Evolutionary conservation across 164 flowering plant species (phyloP).

Genomic region (Protea cynaroides): DNA sequence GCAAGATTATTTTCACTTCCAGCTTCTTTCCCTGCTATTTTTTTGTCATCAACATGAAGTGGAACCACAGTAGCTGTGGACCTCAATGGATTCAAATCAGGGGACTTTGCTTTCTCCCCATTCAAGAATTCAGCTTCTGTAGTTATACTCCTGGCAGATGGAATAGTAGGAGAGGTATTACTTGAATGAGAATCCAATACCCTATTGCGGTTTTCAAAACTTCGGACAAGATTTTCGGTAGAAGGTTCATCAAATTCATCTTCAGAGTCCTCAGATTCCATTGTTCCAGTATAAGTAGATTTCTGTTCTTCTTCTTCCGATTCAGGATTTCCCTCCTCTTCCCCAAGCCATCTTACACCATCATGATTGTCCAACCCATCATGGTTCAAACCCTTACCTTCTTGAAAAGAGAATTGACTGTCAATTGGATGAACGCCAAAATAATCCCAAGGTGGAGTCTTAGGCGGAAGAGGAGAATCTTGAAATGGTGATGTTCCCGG

Average conservation of each 20-base stretch:
- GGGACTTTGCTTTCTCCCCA: constrained; percentile 40
- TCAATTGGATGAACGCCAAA: constrained; percentile 63
- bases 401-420: constrained; percentile 50
- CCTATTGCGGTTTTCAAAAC: constrained; percentile 55
- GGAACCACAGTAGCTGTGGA: constrained; percentile 27
- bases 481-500: constrained; percentile 38
- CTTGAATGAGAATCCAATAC: constrained; percentile 23
- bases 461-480: constrained; percentile 33
- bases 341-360: constrained; percentile 32
- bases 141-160: constrained; percentile 25
- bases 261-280: constrained; percentile 47
- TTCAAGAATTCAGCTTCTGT: constrained; percentile 35
- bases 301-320: constrained; percentile 55
- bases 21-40: constrained; percentile 31
- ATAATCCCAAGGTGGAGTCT: constrained; percentile 76
- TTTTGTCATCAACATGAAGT: constrained; percentile 25
- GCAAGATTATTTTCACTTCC: constrained; percentile 35
- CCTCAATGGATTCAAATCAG: constrained; percentile 43
- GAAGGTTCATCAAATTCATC: constrained; percentile 80
- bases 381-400: constrained; percentile 27
- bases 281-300: constrained; percentile 26
- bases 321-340: constrained; percentile 58
- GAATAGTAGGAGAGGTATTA: constrained; percentile 26
- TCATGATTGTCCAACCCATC: constrained; percentile 37
- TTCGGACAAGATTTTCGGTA: constrained; percentile 51